Conservation (phyloP, 352 stramenopile genomes). For the Hyaloperonospora brassicae region DNA sequence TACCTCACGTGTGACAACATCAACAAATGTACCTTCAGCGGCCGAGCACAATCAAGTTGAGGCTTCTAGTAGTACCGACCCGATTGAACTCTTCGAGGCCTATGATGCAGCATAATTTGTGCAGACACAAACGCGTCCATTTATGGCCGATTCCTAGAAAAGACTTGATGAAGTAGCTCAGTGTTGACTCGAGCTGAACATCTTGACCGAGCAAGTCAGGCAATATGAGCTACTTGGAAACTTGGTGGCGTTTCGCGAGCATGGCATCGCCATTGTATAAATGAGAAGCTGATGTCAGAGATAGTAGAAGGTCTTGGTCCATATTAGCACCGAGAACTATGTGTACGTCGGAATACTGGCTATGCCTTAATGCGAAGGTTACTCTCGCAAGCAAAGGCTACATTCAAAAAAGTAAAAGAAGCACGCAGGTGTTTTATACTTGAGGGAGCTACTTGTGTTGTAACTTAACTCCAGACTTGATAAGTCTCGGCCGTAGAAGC, state of each 20-base stretch:
- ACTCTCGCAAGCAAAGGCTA: slow-evolving; percentile 16
- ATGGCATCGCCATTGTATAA: slow-evolving; percentile 34
- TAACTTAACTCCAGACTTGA: too few species aligned
- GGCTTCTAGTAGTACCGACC: too few species aligned
- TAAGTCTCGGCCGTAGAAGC: slow-evolving; percentile 17
- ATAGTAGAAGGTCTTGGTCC: slow-evolving; percentile 2
- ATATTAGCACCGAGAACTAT: slow-evolving; percentile 8
- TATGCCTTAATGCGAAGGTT: slow-evolving; percentile 4
- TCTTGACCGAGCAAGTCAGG: slow-evolving; percentile 18
- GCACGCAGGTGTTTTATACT: background rate
- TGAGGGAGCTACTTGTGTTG: background rate
- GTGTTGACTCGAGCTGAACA: slow-evolving; percentile 11
- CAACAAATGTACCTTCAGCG: too few species aligned
- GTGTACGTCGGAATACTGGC: slow-evolving; percentile 7
- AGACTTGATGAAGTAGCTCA: slow-evolving; percentile 28
- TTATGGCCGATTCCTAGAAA: slow-evolving; percentile 21
- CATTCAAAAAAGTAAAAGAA: slow-evolving; percentile 25
- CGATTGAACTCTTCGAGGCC: slow-evolving; percentile 22
- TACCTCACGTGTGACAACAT: too few species aligned
- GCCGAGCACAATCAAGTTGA: too few species aligned
- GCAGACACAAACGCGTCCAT: slow-evolving; percentile 36
- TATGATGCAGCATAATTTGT: slow-evolving; percentile 33
- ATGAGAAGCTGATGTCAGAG: slow-evolving; percentile 13
- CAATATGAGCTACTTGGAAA: slow-evolving; percentile 6
- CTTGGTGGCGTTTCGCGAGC: slow-evolving; percentile 15